Evolutionary conservation across 768 basidiomycete species (phyloP).

Genomic region (Xerocomellus amylosporus): DNA sequence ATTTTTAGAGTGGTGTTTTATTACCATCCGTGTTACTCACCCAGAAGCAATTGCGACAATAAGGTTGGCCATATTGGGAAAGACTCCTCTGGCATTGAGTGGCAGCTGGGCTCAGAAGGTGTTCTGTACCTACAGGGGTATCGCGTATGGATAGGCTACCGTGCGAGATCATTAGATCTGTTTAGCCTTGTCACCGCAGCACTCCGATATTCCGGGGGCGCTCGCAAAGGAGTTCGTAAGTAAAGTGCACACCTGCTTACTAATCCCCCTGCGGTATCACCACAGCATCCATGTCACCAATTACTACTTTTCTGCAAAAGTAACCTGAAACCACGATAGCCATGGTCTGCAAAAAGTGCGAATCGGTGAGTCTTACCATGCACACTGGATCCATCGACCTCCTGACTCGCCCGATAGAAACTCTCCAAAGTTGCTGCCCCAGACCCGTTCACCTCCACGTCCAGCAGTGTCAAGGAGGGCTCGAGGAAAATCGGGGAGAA

Average conservation of each 20-base stretch:
- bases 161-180: background rate
- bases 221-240: background rate
- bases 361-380: slow-evolving; percentile 48
- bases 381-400: slow-evolving; percentile 1
- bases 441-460: slow-evolving; percentile 78
- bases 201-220: background rate
- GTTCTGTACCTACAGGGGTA: background rate
- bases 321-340: slow-evolving; percentile 5
- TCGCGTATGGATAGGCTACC: background rate
- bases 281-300: slow-evolving; percentile 4
- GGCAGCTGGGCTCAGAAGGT: slow-evolving; percentile 2
- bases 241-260: slow-evolving; percentile 9
- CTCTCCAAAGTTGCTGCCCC: slow-evolving; percentile 87
- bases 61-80: slow-evolving; percentile 26
- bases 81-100: background rate
- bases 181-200: background rate
- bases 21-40: slow-evolving; percentile 20
- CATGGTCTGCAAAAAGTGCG: slow-evolving; percentile 91
- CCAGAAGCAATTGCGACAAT: slow-evolving; percentile 26
- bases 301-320: background rate
- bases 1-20: slow-evolving; percentile 6
- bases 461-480: slow-evolving; percentile 73
- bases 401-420: slow-evolving; percentile 52
- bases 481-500: slow-evolving; percentile 82
- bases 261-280: slow-evolving; percentile 6